Conservation (phyloP, 1,139 yeast genomes). For the Geotrichum bryndzae region DNA sequence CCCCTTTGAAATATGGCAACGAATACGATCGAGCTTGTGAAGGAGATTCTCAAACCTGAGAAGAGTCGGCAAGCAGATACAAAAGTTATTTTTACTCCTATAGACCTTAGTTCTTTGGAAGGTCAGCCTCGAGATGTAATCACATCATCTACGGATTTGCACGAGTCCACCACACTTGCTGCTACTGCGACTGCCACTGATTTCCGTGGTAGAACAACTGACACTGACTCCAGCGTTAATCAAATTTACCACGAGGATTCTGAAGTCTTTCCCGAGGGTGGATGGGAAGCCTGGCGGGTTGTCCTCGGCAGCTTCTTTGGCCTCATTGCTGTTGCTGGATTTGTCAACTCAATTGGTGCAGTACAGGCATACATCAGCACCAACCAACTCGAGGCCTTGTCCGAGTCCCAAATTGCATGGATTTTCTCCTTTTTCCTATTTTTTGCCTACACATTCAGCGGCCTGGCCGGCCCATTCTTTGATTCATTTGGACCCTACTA, state of each 20-base stretch:
- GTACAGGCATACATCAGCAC: slow-evolving; percentile 57
- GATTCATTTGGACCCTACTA: slow-evolving; percentile 54
- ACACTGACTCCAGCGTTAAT: no score
- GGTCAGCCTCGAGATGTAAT: no score
- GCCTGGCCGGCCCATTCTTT: slow-evolving; percentile 56
- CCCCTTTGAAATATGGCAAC: no score
- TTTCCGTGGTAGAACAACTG: no score
- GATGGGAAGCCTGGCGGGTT: slow-evolving; percentile 48
- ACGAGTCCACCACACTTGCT: no score
- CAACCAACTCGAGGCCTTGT: slow-evolving; percentile 45
- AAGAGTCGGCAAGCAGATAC: no score
- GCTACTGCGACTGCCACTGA: no score
- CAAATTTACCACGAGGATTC: neutral
- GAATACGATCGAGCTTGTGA: neutral
- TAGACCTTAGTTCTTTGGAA: no score
- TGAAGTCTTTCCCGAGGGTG: slow-evolving; percentile 47
- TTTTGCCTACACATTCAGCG: slow-evolving; percentile 49
- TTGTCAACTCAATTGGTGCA: slow-evolving; percentile 64
- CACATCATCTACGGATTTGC: no score
- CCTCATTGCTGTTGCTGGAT: slow-evolving; percentile 55
- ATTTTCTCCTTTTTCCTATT: slow-evolving; percentile 57
- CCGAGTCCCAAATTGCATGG: slow-evolving; percentile 56
- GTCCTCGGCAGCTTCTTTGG: slow-evolving; percentile 62
- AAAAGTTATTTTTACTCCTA: no score
- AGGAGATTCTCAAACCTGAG: neutral